Base-by-base conservation (phyloP, 805 yeast genomes). In the Saccharomycopsis microspora region DNA sequence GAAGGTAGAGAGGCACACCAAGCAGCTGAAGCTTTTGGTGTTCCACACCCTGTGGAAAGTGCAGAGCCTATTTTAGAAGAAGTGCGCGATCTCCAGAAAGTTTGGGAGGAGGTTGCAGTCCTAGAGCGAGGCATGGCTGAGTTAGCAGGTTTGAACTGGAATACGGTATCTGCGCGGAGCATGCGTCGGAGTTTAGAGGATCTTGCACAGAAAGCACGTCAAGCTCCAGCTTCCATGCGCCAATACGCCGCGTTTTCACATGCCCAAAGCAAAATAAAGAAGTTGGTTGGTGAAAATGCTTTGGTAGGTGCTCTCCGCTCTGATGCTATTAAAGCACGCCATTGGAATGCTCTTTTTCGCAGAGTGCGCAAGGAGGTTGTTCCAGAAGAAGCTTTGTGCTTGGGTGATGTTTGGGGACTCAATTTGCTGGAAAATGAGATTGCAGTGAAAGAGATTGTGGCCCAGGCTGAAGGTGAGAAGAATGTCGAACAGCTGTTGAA, bases 401-500 rank as follows among this genome's bases (percentile, higher is more conserved):
- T 86, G 2, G 79, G 79, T 0, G 75, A 81, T 52, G 73, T 89
- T 2, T 72, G 90, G 75, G 70, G 69, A 36, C 60, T 87, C 41
- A 64, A 79, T 39, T 59, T 83, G 10, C 30, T 51, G 0, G 50
- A 64, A 3, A 72, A 84, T 59, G 76, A 73, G 41, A 53, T 54
- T 1, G 50, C 58, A 0, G 64, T 89, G 5, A 71, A 70, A 38
- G 62, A 71, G 0, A 61, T 82, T 0, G 55, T 85, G 2, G 68
- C 69, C 1, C 75, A 72, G 49, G 96, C 97, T 0, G 76, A 75
- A 50, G 82, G 85, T 3, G 97, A 90, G 58, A 69, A 73, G 49
- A 67, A 75, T 0, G 64, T 90, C 3, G 85, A 82, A 45, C 75
- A 71, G 7, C 73, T 80, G 4, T 58, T 90, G 5, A 55, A 55